phyloP scores from a whole-genome alignment of 495 filamentous ascomycete species.

The Xylaria grammica region DNA sequence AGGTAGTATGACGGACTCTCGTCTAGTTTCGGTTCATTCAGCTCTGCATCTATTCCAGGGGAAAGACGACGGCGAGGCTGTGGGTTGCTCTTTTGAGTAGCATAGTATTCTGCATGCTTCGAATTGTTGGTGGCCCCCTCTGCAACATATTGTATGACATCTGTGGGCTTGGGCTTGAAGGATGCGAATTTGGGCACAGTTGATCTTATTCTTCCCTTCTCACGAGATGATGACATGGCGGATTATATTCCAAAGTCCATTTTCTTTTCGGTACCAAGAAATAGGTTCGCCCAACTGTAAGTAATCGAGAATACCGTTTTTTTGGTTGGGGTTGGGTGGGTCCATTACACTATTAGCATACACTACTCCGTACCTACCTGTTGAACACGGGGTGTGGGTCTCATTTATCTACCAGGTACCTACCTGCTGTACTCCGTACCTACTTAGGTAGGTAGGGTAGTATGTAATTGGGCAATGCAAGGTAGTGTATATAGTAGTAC shows the following conservation, averaged over 20 bases:
- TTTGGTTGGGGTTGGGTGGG: neutral
- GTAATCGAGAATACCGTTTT: too few species aligned
- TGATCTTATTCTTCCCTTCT: conserved; percentile 38
- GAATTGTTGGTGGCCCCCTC: conserved; percentile 28
- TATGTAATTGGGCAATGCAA: too few species aligned
- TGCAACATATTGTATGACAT: neutral
- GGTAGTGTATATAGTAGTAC: too few species aligned
- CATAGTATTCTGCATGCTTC: conserved; percentile 7
- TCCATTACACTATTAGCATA: too few species aligned
- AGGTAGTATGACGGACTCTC: conserved; percentile 24
- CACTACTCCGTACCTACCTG: too few species aligned
- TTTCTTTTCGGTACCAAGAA: neutral
- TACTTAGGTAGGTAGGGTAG: too few species aligned
- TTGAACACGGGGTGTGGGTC: too few species aligned
- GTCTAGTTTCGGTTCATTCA: conserved; percentile 26
- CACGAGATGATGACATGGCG: conserved; percentile 35
- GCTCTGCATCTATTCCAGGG: conserved; percentile 25
- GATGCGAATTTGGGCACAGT: conserved; percentile 70
- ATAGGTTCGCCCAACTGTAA: too few species aligned
- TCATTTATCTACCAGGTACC: too few species aligned
- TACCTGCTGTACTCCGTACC: too few species aligned
- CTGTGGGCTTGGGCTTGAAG: conserved; percentile 60
- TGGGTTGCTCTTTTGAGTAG: neutral
- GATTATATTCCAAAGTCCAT: neutral
- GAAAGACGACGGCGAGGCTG: conserved; percentile 24